These are phyloP conservation scores for Xylaria digitata DNA, from an alignment of 2,329 filamentous ascomycete species.

Conservation along the genomic window DNA sequence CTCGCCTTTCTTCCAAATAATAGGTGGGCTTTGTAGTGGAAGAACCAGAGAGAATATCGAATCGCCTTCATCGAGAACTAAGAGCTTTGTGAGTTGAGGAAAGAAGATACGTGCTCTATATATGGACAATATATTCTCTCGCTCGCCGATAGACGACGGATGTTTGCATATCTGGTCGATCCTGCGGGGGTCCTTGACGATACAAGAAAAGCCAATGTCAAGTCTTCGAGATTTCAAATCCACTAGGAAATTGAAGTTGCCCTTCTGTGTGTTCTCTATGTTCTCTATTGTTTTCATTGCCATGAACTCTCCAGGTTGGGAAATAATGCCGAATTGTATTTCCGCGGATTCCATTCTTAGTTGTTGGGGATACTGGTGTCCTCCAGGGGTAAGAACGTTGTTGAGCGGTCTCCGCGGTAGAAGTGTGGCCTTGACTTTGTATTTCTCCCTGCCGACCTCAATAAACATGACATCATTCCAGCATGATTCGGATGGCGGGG, in stretches of 20 bases:
- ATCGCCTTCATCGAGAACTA: constrained; percentile 52
- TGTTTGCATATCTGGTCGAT: constrained; percentile 34
- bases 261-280: constrained; percentile 38
- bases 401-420: constrained; percentile 8
- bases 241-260: constrained; percentile 52
- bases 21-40: constrained; percentile 60
- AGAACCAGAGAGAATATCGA: constrained; percentile 54
- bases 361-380: constrained; percentile 31
- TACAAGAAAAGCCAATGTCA: constrained; percentile 54
- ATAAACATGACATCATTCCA: constrained; percentile 38
- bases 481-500: constrained; percentile 39
- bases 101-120: constrained; percentile 61
- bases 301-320: constrained; percentile 64
- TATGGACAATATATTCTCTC: constrained; percentile 28
- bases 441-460: constrained; percentile 26
- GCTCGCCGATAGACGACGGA: constrained; percentile 33
- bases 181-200: constrained; percentile 43
- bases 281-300: constrained; percentile 61
- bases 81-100: constrained; percentile 58
- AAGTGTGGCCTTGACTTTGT: constrained; percentile 29
- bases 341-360: constrained; percentile 34
- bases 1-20: constrained; percentile 57
- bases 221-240: constrained; percentile 56
- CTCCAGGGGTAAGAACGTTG: constrained; percentile 29
- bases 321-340: constrained; percentile 45